Base-by-base conservation (phyloP, 2,329 filamentous ascomycete genomes). In the Canariomyces notabilis region DNA sequence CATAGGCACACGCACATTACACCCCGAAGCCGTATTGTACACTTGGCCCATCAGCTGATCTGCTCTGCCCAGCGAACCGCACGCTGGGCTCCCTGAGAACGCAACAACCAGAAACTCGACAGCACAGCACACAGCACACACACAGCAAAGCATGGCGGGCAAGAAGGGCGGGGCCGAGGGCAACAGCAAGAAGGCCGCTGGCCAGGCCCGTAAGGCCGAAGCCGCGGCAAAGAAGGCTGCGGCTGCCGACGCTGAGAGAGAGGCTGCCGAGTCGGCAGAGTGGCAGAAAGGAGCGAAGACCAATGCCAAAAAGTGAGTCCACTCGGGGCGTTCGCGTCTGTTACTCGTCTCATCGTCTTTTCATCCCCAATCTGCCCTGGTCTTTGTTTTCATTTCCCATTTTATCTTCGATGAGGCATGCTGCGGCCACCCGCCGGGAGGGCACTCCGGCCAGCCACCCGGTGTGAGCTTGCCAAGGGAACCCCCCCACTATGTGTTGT, bases 131-230 rank as follows among this genome's bases (percentile, higher is more conserved):
- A 37, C 23, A 29, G 26, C 9, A 15, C 23, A 34, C 37, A 34
- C n/a, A 48, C 35, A 44, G 71, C 55, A n/a, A n/a, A n/a, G n/a
- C 54, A 90, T 90, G 86, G 83, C 75, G 21, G 78, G 76, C 58
- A 88, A 87, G 68, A 90, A 87, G 67, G 79, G 74, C 44, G 80
- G 73, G 43, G 85, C 85, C 44, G 89, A 94, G 53, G 49, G 38
- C 39, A 89, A 86, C 70, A 85, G 77, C 66, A 97, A 95, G 71
- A 97, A 97, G 74, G 89, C 72, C 2, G 80, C 84, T 7, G 93
- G 91, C 54, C 89, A 96, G 67, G 89, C 90, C 53, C 80, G 89
- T 70, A 97, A 98, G 76, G 89, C 89, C 53, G 89, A 96, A 39
- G 83, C 82, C 3, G 91, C 89, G 1, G 86, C 87, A 7, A 70